Conservation (phyloP, 2,329 filamentous ascomycete species). For the Xylariaceae sp. region DNA sequence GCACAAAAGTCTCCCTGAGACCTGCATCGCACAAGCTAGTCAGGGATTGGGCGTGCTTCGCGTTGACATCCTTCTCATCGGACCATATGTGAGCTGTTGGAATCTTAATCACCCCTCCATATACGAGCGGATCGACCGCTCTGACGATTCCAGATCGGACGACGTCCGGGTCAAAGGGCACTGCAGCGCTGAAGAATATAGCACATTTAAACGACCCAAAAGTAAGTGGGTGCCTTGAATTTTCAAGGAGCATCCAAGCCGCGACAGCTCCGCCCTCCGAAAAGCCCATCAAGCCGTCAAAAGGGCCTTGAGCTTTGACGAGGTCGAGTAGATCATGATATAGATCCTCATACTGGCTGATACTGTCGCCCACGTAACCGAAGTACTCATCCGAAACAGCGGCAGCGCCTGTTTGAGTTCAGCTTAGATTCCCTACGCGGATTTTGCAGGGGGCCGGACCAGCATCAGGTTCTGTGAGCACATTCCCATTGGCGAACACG, state of each 20-base stretch:
- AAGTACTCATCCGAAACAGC: conserved; percentile 34
- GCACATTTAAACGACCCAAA: conserved; percentile 40
- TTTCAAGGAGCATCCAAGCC: conserved; percentile 41
- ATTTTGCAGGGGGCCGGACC: conserved; percentile 24
- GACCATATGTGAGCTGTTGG: conserved; percentile 40
- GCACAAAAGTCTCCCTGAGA: conserved; percentile 34
- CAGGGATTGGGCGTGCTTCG: conserved; percentile 26
- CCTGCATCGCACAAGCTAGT: conserved; percentile 31
- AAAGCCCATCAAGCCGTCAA: conserved; percentile 42
- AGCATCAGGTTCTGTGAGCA: conserved; percentile 32
- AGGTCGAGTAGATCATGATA: conserved; percentile 35
- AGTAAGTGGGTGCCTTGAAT: conserved; percentile 31
- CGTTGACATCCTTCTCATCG: conserved; percentile 24
- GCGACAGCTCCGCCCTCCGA: conserved; percentile 41
- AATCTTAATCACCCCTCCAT: conserved; percentile 35
- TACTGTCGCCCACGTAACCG: conserved; percentile 32
- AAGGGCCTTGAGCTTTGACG: conserved; percentile 35
- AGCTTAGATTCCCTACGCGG: conserved; percentile 7
- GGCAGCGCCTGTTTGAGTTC: conserved; percentile 28
- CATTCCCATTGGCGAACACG: conserved; percentile 35
- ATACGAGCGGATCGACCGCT: conserved; percentile 34
- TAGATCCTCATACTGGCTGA: conserved; percentile 31
- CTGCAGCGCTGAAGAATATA: conserved; percentile 40
- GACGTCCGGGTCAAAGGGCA: conserved; percentile 38
- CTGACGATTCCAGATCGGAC: conserved; percentile 33